These are phyloP conservation scores for Tarenaya hassleriana DNA, from an alignment of 345 rosid genomes.

Conservation along the genomic window DNA sequence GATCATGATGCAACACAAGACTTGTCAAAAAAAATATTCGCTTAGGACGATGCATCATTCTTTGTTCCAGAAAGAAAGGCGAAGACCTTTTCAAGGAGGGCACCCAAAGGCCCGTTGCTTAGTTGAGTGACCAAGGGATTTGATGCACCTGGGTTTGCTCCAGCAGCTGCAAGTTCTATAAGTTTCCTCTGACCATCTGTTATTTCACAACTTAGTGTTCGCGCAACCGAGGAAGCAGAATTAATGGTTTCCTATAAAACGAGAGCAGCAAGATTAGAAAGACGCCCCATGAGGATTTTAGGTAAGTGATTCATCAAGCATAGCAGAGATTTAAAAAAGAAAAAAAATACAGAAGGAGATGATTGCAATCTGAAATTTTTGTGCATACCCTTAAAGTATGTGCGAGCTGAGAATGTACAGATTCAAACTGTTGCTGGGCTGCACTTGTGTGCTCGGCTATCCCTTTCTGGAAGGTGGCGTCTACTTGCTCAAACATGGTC, in stretches of 20 bases:
- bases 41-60: too few species aligned
- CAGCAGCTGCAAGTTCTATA: conserved; percentile 61
- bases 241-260: conserved; percentile 62
- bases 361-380: not conserved
- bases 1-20: too few species aligned
- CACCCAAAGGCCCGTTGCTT: conserved; percentile 62
- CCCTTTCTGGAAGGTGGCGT: conserved; percentile 76
- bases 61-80: conserved; percentile 11
- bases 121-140: conserved; percentile 47
- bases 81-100: conserved; percentile 60
- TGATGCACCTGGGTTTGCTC: conserved; percentile 47
- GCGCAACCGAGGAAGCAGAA: conserved; percentile 63
- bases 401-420: conserved; percentile 63
- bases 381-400: conserved; percentile 59
- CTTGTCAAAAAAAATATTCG: too few species aligned
- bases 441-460: conserved; percentile 66
- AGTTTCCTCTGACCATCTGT: conserved; percentile 72
- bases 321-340: too few species aligned
- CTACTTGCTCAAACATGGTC: conserved; percentile 88
- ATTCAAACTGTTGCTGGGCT: conserved; percentile 66
- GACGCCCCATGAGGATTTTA: not conserved
- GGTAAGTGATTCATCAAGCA: not conserved
- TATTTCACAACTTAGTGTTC: conserved; percentile 64
- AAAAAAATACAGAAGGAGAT: too few species aligned
- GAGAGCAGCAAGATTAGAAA: not conserved